phyloP scores from a whole-genome alignment of 208 protist species.

The Acanthamoeba polyphaga region DNA sequence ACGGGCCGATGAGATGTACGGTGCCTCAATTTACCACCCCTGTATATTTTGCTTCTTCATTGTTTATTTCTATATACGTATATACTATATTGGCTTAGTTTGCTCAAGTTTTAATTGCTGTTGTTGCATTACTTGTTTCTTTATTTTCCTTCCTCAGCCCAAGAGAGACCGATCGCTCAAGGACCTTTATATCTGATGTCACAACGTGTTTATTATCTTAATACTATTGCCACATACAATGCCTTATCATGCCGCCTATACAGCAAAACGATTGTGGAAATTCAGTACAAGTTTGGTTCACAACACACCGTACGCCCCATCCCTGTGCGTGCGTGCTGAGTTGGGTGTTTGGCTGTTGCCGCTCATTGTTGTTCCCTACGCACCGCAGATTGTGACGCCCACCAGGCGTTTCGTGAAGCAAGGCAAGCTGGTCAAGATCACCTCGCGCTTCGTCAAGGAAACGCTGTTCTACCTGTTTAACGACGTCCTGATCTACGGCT shows the following conservation, averaged over 20 bases:
- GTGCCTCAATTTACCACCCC: too few relatives aligned
- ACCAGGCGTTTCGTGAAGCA: conserved; percentile 23
- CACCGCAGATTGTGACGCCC: conserved; percentile 2
- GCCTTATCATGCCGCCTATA: too few relatives aligned
- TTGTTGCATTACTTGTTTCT: background rate
- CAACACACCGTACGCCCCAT: background rate
- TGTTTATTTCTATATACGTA: background rate
- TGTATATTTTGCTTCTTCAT: background rate
- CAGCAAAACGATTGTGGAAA: conserved; percentile 20
- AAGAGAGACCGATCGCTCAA: background rate
- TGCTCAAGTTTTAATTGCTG: background rate
- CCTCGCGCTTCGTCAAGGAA: conserved; percentile 63
- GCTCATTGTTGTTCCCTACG: background rate
- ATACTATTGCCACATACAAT: background rate
- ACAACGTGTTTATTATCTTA: too few relatives aligned
- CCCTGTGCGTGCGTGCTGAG: too few relatives aligned
- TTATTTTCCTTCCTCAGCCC: background rate
- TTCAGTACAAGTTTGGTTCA: background rate
- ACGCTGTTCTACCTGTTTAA: conserved; percentile 51
- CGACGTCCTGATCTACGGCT: conserved; percentile 68
- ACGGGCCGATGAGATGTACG: conserved; percentile 6
- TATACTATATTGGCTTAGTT: background rate
- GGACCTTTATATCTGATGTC: too few relatives aligned
- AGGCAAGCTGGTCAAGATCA: conserved; percentile 68
- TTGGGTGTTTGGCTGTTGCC: background rate